Base-by-base conservation (phyloP, 352 stramenopile genomes). In the Achlya hypogyna region DNA sequence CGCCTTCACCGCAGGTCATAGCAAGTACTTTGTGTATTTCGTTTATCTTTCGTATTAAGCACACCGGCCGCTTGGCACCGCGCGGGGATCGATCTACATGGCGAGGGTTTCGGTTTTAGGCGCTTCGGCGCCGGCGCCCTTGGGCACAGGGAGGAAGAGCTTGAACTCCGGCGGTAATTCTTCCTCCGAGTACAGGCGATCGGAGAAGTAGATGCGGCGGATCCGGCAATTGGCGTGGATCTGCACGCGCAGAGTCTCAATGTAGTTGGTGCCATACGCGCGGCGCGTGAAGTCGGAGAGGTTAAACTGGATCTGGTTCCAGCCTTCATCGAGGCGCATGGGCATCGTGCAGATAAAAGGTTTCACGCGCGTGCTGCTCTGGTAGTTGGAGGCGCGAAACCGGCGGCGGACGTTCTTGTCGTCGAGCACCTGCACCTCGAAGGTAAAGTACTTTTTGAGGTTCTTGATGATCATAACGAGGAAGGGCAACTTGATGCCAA, bases 381-480 rank as follows among this genome's bases (percentile, higher is more conserved):
- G 93, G 76, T 98, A 99, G 75, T 98, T 99, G 65, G 89, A 98
- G 40, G 95, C 95, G 49, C 96, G 85, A 77, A 99, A 99, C 64
- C 95, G 81, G 68, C 94, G 89, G 40, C 92, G 89, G 52, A 99
- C 93, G 70, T 98, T 98, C 84, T 99, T 98, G 79, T 99, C 96
- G 73, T 99, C 96, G 22, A 98, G 83, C 53, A 99, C 95, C 79
- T 98, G 93, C 27, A 99, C 96, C 76, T 99, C 96, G 71, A 99
- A 99, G 32, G 95, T 98, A 72, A 99, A 99, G 77, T 99, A 98
- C 81, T 98, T 99, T 66, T 98, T 98, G 43, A 98, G 74, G 78
- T 99, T 98, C 81, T 99, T 99, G 68, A 99, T 95, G 71, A 99
- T 98, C 93, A 99, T 99, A 29, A 99, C 95, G 14, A 99, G 81